Evolutionary conservation across 352 stramenopile genomes (phyloP).

Genomic region (Chrysophaeum taylorii): DNA sequence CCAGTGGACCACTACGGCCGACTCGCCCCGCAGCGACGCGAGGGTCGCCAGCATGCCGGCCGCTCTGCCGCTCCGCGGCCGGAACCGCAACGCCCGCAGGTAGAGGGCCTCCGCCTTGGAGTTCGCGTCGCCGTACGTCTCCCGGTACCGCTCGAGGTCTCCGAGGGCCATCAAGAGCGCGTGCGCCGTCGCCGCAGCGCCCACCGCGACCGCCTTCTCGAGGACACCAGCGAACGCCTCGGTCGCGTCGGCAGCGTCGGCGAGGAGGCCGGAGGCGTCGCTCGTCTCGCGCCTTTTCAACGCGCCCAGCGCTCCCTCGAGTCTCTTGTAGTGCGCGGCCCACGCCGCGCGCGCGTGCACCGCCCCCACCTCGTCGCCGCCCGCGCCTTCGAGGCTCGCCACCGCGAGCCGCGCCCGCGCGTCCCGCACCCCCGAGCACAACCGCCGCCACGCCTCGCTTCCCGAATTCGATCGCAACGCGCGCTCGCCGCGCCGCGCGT

Average conservation of each 20-base stretch:
- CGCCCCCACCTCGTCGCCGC: neutral
- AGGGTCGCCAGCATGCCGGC: neutral
- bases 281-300: neutral
- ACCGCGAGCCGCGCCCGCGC: neutral
- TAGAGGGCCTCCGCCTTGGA: neutral
- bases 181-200: neutral
- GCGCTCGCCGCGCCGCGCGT: too few relatives aligned
- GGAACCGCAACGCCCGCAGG: neutral
- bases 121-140: neutral
- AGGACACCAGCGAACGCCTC: neutral
- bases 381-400: neutral
- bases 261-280: neutral
- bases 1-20: slow-evolving; percentile 1
- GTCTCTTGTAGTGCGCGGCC: neutral
- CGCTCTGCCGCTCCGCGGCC: neutral
- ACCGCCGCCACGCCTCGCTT: too few relatives aligned
- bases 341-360: neutral
- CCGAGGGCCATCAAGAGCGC: slow-evolving; percentile 3
- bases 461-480: too few relatives aligned
- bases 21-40: neutral
- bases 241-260: neutral
- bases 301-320: neutral
- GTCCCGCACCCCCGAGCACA: neutral
- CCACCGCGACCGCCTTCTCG: neutral
- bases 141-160: slow-evolving; percentile 4